A percentile compares a stretch with the other conserved stretches of the same genome.
Evolutionary conservation across 169 alveolate genomes (phyloP).

Genomic region (Ichthyophthirius multifiliis): DNA sequence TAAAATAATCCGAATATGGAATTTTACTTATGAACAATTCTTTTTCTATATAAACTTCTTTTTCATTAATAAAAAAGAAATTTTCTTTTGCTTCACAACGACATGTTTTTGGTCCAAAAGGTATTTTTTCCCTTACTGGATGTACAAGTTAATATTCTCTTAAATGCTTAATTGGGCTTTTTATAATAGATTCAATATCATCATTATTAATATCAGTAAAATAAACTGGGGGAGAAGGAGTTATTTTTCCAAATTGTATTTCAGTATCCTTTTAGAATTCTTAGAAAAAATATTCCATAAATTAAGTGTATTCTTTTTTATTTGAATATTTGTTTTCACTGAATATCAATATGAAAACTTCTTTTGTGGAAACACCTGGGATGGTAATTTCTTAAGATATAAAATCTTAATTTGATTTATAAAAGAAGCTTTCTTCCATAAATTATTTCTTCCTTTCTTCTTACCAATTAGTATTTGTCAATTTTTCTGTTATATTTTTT

Average conservation of each 20-base stretch:
- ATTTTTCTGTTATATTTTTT: too few species aligned
- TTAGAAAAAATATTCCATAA: background rate
- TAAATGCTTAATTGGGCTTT: too few species aligned
- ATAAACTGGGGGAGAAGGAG: slow-evolving; percentile 2
- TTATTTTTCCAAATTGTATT: background rate
- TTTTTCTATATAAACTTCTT: slow-evolving; percentile 21
- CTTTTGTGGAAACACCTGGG: background rate
- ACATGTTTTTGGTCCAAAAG: slow-evolving; percentile 27
- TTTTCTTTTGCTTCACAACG: slow-evolving; percentile 14
- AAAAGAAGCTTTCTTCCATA: background rate
- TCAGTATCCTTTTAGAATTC: background rate
- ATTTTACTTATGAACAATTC: slow-evolving; percentile 28
- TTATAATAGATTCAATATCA: too few species aligned
- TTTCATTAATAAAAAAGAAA: slow-evolving; percentile 8
- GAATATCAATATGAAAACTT: background rate
- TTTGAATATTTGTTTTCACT: background rate
- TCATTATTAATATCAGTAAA: too few species aligned
- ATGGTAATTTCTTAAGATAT: background rate
- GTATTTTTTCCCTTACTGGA: slow-evolving; percentile 29
- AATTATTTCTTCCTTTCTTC: background rate
- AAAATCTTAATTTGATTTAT: background rate
- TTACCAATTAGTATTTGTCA: too few species aligned
- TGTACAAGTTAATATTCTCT: too few species aligned
- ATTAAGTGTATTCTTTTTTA: background rate
- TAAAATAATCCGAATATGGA: slow-evolving; percentile 31